Evolutionary conservation across 2,329 filamentous ascomycete genomes (phyloP).

Genomic region (Achaetomium macrosporum): DNA sequence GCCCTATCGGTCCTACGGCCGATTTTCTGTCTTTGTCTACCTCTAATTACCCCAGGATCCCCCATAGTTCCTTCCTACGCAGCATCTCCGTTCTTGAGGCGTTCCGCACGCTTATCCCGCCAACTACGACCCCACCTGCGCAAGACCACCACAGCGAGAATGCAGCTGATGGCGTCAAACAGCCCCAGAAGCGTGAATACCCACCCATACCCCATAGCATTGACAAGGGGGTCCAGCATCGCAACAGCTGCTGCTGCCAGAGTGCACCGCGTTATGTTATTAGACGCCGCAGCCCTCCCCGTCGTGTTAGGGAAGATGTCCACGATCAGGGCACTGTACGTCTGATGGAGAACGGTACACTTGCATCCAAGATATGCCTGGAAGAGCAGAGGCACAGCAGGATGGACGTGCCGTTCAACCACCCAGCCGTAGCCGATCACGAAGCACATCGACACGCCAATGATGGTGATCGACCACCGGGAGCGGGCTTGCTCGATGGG

Average conservation of each 20-base stretch:
- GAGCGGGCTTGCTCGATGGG: constrained; percentile 1
- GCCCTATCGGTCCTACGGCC: too few relatives aligned
- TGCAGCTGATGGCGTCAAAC: not conserved
- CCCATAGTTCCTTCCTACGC: too few relatives aligned
- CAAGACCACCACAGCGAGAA: not conserved
- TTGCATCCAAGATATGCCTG: constrained; percentile 3
- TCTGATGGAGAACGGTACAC: constrained; percentile 2
- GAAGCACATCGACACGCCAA: not conserved
- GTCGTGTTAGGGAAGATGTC: not conserved
- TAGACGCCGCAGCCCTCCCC: not conserved
- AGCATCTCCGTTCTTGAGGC: not conserved
- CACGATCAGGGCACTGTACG: constrained; percentile 4
- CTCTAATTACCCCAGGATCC: too few relatives aligned
- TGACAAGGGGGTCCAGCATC: not conserved
- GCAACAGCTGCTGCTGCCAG: constrained; percentile 1
- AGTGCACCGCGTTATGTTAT: constrained; percentile 2
- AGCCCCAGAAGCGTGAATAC: constrained; percentile 2
- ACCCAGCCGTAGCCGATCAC: constrained; percentile 2
- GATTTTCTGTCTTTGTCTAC: too few relatives aligned
- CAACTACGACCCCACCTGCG: constrained; percentile 1
- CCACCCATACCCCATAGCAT: not conserved
- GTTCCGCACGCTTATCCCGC: not conserved
- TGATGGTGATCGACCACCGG: not conserved
- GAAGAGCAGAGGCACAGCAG: not conserved
- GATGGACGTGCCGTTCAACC: not conserved